Percentiles rank a stretch among this genome's conserved stretches.
Conservation (phyloP, 2,329 filamentous ascomycete species). For the Aspergillus tubingensis region DNA sequence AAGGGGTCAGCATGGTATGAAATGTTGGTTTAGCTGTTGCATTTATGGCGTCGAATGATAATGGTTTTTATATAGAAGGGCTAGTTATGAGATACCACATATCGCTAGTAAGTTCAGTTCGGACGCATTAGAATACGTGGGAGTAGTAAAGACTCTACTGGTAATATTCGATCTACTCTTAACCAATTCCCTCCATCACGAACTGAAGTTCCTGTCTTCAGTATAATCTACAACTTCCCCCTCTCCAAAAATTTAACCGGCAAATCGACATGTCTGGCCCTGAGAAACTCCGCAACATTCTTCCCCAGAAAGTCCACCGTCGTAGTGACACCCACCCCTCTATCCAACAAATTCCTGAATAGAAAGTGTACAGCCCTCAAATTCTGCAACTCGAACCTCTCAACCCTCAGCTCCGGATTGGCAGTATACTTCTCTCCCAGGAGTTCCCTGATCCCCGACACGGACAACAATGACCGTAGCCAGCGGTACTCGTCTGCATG, state of each 20-base stretch:
- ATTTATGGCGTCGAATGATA: background rate
- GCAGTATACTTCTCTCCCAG: constrained; percentile 27
- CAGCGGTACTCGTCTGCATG: constrained; percentile 47
- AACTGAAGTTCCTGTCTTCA: too few relatives aligned
- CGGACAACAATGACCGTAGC: constrained; percentile 35
- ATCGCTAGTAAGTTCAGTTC: too few relatives aligned
- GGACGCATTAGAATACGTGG: too few relatives aligned
- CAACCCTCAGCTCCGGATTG: constrained; percentile 32
- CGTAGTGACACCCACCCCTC: constrained; percentile 35
- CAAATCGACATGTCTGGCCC: constrained; percentile 36
- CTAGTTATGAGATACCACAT: too few relatives aligned
- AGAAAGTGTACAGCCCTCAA: constrained; percentile 42
- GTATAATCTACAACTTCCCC: constrained; percentile 22
- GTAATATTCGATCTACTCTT: too few relatives aligned
- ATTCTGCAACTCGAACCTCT: constrained; percentile 51
- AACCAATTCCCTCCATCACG: too few relatives aligned
- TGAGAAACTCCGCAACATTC: constrained; percentile 40
- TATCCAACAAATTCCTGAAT: constrained; percentile 38
- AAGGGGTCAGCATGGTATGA: too few relatives aligned
- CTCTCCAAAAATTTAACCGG: constrained; percentile 35
- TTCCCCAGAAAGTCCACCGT: constrained; percentile 43
- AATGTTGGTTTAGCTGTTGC: too few relatives aligned
- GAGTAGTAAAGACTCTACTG: too few relatives aligned
- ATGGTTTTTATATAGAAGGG: too few relatives aligned
- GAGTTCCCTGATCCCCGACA: constrained; percentile 21